Evolutionary conservation across 2,329 filamentous ascomycete species (phyloP), one percentile per base, ranked within the genome.

Genomic region (Chaetomium strumarium): DNA sequence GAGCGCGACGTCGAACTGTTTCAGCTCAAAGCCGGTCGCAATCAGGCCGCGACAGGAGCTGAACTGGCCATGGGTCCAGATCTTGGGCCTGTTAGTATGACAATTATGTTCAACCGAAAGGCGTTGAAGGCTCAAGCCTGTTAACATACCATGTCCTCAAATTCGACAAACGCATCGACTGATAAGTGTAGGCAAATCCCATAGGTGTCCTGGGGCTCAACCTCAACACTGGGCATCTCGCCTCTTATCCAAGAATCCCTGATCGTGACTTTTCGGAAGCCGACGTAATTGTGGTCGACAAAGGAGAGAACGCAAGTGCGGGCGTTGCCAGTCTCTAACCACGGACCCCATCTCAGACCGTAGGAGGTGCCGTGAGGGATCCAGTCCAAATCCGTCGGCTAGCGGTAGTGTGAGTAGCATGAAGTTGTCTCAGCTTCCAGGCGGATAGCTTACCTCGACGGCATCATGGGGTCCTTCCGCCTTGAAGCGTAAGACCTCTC

Each of bases 301-400:
- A 79, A 81, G 0, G 77, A 76, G 3, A 83, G 53, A 1, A 77
- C 70, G 16, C 74, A 73, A 0, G 68, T 71, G 17, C 66, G 66
- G 1, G 61, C 67, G 5, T 62, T 66, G 1, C 63, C 64, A 0
- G 58, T 60, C 2, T 66, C 62, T 2, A 73, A 53, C 79, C 79
- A 83, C 0, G 79, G 77, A 29, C 77, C 76, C 75, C 77, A 83
- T 58, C 68, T 74, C 3, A 83, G 60, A 3, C 74, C 73, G 52
- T 77, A 80, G 0, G 74, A 72, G 5, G 75, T 78, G 6, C 70
- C 71, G 29, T 65, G 69, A 2, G 77, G 75, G 2, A 71, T 67
- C 49, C 71, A 79, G 47, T 81, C 75, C 0, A 75, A 73, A 50
- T 82, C 76, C 17, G 3, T 20, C 29, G 9, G 51, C 51, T 14